Conservation (phyloP, 1,139 yeast genomes). For the Zygosaccharomyces sapae region DNA sequence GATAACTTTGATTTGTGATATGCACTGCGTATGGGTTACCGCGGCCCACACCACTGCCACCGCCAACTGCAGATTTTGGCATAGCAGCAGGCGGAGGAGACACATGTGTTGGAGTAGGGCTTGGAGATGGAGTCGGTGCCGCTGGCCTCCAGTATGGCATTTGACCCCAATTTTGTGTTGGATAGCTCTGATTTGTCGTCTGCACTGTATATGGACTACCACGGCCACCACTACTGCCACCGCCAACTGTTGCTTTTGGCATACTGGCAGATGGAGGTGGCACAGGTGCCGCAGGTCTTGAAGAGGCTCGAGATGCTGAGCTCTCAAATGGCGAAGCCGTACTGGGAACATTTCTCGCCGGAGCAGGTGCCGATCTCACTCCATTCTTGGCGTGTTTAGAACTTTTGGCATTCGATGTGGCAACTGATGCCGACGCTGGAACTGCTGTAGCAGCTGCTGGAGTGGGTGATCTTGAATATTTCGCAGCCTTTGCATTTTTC, state of each 20-base stretch:
- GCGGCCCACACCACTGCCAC: no score
- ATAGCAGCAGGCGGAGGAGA: no score
- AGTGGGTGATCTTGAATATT: background rate
- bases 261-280: background rate
- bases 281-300: background rate
- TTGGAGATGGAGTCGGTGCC: slow-evolving; percentile 8
- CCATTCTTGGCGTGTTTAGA: background rate
- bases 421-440: background rate
- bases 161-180: background rate
- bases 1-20: background rate
- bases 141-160: background rate
- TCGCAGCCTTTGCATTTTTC: background rate
- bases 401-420: background rate
- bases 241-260: background rate
- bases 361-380: background rate
- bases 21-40: no score
- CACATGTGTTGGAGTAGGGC: slow-evolving; percentile 12
- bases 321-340: background rate
- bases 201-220: background rate
- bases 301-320: background rate
- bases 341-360: background rate
- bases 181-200: background rate
- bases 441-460: background rate
- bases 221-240: background rate
- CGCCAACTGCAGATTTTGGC: no score